Base-by-base conservation (phyloP, 495 filamentous ascomycete species). In the Chaetomium fimeti region DNA sequence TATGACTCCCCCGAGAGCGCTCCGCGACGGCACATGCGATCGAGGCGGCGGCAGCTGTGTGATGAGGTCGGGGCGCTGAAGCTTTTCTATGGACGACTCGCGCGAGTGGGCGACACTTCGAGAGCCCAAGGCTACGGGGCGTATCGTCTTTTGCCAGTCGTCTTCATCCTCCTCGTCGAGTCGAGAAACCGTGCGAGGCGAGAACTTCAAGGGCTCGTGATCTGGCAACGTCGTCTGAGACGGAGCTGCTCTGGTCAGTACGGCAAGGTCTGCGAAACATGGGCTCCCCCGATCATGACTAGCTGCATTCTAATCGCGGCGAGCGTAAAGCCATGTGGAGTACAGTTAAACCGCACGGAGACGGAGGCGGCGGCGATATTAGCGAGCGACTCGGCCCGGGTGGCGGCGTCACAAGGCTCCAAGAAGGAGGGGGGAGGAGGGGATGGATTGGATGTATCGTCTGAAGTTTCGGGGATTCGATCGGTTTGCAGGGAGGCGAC, bases 181-280 rank as follows among this genome's bases (percentile, higher is more conserved):
- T 69, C 77, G 69, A 42, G 78, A 72, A 18, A 75, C 72, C 68
- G 75, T 65, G 65, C 79, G 75, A 40, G 78, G 71, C 57, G 78
- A 75, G 66, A 78, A 80, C 66, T 79, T 81, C 61, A 77, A 60
- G 42, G 73, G 70, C 57, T 81, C 78, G 69, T 78, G 78, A 67
- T 82, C 79, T 57, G 80, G 78, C 79, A 79, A 73, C 78, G 79
- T 74, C 78, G 78, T 76, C 74, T 81, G 79, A 73, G 80, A 81
- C 78, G 78, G 77, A 76, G 79, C 80, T 82, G 72, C 45, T 45
- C 47, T 59, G 47, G 69, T 75, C 63, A 73, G 70, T 65, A 67
- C 53, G 32, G 20, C 60, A 48, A 57, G 32, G 54, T 59, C 22
- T 25, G 48, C 48, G 48, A 52, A 13, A 24, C 48, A 38, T 60